A percentile compares a stretch with the other conserved stretches of the same genome.
These are phyloP conservation scores for Seminavis robusta DNA, from an alignment of 108 stramenopile species.

Conservation along the genomic window DNA sequence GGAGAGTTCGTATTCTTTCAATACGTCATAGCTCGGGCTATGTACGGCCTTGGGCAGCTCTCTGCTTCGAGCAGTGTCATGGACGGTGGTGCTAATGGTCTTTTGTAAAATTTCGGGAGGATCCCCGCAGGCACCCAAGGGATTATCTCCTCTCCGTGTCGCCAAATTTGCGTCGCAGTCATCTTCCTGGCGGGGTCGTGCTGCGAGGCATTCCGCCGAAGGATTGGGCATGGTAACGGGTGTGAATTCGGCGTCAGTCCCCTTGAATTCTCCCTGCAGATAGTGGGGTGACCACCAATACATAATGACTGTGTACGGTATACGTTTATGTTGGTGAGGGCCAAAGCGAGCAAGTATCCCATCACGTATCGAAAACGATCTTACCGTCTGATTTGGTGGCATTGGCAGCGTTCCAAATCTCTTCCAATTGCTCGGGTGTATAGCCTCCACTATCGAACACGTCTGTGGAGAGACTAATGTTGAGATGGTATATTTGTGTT, in stretches of 20 bases:
- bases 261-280: constrained; percentile 7
- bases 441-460: constrained; percentile 8
- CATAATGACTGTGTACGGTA: no score
- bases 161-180: constrained; percentile 3
- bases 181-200: background rate
- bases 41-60: background rate
- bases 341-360: no score
- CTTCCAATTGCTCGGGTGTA: constrained; percentile 1
- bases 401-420: constrained; percentile 16
- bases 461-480: constrained; percentile 1
- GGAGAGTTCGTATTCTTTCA: constrained; percentile 2
- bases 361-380: no score
- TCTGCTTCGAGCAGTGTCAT: background rate
- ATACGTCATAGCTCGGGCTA: constrained; percentile 7
- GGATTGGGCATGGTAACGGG: constrained; percentile 13
- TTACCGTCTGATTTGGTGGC: constrained; percentile 12
- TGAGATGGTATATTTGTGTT: background rate
- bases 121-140: constrained; percentile 24
- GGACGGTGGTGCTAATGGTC: background rate
- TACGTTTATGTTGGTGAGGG: no score
- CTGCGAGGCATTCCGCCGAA: constrained; percentile 13
- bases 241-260: constrained; percentile 28
- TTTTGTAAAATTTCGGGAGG: constrained; percentile 1
- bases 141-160: constrained; percentile 13
- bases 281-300: constrained; percentile 25